Conservation (phyloP, 23 red algal genomes). For the Chondrus crispus region DNA sequence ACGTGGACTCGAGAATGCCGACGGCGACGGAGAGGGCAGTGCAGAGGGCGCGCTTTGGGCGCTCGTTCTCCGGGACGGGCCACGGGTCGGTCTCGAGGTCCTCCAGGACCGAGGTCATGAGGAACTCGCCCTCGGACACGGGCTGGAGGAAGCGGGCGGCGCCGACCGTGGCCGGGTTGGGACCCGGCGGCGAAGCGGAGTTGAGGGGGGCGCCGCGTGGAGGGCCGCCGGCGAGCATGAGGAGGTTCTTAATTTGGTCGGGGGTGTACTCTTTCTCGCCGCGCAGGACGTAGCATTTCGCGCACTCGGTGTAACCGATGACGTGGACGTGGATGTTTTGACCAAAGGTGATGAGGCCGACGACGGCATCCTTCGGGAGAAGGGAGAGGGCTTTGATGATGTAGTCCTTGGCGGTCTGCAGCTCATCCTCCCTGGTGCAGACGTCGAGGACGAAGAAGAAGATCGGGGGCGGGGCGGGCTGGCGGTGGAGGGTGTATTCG, state of each 20-base stretch:
- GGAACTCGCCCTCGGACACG: constrained; percentile 88
- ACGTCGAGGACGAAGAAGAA: constrained; percentile 96
- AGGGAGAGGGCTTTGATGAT: constrained; percentile 81
- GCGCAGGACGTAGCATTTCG: constrained; percentile 85
- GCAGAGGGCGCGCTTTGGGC: constrained; percentile 77
- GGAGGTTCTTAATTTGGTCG: constrained; percentile 66
- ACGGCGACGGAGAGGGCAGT: constrained; percentile 85
- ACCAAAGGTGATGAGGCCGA: constrained; percentile 96
- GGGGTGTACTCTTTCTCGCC: constrained; percentile 90
- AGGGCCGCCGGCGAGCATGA: constrained; percentile 24
- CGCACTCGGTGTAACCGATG: constrained; percentile 79
- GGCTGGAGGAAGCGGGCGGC: constrained; percentile 89
- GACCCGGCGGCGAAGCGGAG: background rate
- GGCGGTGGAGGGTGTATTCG: constrained; percentile 78
- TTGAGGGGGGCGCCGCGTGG: constrained; percentile 2
- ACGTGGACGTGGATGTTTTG: constrained; percentile 97
- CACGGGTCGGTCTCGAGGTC: constrained; percentile 78
- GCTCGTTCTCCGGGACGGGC: constrained; percentile 82
- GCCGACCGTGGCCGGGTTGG: constrained; percentile 20
- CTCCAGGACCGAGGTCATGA: constrained; percentile 88
- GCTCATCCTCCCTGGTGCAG: constrained; percentile 70
- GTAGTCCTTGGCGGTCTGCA: constrained; percentile 88
- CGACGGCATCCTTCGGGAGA: constrained; percentile 70
- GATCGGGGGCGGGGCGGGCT: constrained; percentile 69
- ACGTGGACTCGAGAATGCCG: constrained; percentile 80